A percentile compares a stretch with the other conserved stretches of the same genome.
phyloP scores from a whole-genome alignment of 75 land plant genomes.

The Selaginella moellendorffii region DNA sequence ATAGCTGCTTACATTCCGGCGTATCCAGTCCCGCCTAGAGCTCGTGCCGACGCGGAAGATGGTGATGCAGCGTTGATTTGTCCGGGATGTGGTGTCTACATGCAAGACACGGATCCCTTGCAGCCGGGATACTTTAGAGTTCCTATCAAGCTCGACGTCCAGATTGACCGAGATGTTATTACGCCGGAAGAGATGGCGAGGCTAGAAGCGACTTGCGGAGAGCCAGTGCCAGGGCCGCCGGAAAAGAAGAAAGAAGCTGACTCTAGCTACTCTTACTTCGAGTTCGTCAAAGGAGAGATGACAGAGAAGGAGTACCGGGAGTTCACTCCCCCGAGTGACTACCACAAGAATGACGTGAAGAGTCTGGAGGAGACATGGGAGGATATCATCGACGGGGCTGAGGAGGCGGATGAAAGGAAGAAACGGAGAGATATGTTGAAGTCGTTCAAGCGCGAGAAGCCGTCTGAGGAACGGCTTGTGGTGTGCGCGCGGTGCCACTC shows the following conservation, averaged over 20 bases:
- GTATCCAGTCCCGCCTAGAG: not conserved
- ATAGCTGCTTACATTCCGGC: not conserved
- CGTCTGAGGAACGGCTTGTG: constrained; percentile 21
- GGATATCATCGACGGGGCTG: constrained; percentile 11
- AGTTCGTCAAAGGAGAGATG: constrained; percentile 30
- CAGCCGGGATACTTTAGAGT: constrained; percentile 57
- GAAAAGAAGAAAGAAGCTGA: constrained; percentile 9
- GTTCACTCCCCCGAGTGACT: not conserved
- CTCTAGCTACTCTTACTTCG: constrained; percentile 7
- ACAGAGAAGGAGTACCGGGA: constrained; percentile 20
- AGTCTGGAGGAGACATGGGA: constrained; percentile 24
- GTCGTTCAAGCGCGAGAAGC: constrained; percentile 14
- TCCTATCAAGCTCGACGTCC: constrained; percentile 6
- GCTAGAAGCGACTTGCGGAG: constrained; percentile 29
- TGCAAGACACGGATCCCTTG: constrained; percentile 71
- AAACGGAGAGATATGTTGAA: constrained; percentile 21
- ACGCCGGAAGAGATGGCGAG: constrained; percentile 32
- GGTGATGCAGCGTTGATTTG: constrained; percentile 16
- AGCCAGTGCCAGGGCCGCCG: too few species aligned
- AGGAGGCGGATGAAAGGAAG: constrained; percentile 34
- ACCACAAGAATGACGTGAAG: not conserved
- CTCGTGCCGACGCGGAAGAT: not conserved
- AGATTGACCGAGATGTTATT: constrained; percentile 27
- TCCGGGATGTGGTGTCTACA: constrained; percentile 89
- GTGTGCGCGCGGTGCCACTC: constrained; percentile 80